Base-by-base conservation (phyloP, 371 early-diverging fungal species). In the Mucor ambiguus region DNA sequence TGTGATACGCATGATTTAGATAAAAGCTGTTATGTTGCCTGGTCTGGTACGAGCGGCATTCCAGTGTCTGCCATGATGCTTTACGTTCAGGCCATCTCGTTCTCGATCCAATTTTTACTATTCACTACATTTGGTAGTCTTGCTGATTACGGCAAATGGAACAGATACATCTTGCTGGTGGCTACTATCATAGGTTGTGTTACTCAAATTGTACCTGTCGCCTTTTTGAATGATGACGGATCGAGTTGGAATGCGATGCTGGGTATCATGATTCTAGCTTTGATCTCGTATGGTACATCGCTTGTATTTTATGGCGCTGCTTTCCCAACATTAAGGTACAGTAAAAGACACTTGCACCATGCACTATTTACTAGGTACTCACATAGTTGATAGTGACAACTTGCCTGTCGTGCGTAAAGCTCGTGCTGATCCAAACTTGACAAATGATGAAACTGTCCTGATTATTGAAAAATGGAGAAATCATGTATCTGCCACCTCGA, bases 291-390 rank as follows among this genome's bases (percentile, higher is more conserved):
- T 57, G 83, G 83, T 43, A 70, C 83, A 1, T 75, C 81, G 11
- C 72, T 83, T 22, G 83, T 83, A 11, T 83, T 83, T 67, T 83
- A 80, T 64, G 79, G 66, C 18, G 83, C 83, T 28, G 83, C 83
- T 30, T 83, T 83, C 46, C 83, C 83, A 18, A 76, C 70, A 9
- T 38, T 82, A 11, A 81, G 80, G 77, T 80, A 70, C 58, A 33
- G 1, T 11, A 24, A n/a, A n/a, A 38, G 16, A 55, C 20, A 32
- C 6, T 2, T 3, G n/a, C 16, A 55, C 6, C 16, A 14, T 9
- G 16, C 18, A 4, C 33, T 9, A 33, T 33, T n/a, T 3, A 6
- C 55, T 22, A 2, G 20, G 14, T 62, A 28, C 29, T 57, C 26
- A 14, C 26, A 35, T 37, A 9, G 29, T 9, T 26, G 10, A 57